A percentile compares a stretch with the other conserved stretches of the same genome.
These are phyloP conservation scores for Aspergillus sp. DNA, from an alignment of 2,329 filamentous ascomycete genomes.

Conservation along the genomic window DNA sequence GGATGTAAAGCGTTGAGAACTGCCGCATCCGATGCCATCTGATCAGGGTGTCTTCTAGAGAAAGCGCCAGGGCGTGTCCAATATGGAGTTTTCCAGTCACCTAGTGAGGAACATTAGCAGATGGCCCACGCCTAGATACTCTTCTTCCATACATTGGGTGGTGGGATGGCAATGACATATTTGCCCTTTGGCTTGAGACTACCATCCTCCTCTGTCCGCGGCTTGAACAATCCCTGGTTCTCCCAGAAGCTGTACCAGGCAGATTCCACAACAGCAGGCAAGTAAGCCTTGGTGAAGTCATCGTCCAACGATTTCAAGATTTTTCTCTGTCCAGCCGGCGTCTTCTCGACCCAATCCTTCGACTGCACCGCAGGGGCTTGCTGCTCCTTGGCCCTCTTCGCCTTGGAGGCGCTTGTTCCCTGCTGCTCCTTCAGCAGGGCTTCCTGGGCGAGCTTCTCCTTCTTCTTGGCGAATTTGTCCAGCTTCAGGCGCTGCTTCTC, in stretches of 20 bases:
- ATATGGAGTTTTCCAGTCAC: conserved; percentile 89
- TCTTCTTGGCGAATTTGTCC: too few species aligned
- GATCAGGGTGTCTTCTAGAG: conserved; percentile 84
- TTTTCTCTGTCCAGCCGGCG: too few species aligned
- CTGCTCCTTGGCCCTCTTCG: too few species aligned
- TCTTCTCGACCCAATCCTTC: too few species aligned
- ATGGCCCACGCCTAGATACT: too few species aligned
- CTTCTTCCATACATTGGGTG: conserved; percentile 66
- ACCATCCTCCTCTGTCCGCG: conserved; percentile 73
- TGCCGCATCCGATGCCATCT: conserved; percentile 88
- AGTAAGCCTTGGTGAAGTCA: conserved; percentile 61
- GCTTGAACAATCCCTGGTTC: conserved; percentile 89
- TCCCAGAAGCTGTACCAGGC: conserved; percentile 99
- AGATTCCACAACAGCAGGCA: conserved; percentile 84
- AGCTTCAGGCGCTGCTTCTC: too few species aligned
- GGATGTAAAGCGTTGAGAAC: conserved; percentile 82
- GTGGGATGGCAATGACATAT: conserved; percentile 91
- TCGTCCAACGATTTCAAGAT: too few species aligned
- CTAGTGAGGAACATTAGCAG: too few species aligned
- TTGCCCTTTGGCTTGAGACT: conserved; percentile 76
- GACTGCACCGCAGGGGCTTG: too few species aligned
- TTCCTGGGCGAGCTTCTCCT: too few species aligned
- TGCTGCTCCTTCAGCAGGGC: too few species aligned
- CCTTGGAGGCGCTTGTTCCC: too few species aligned
- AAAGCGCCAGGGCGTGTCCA: conserved; percentile 84